Evolutionary conservation across 2,329 filamentous ascomycete genomes (phyloP).

Genomic region (Fusarium goolgardi): DNA sequence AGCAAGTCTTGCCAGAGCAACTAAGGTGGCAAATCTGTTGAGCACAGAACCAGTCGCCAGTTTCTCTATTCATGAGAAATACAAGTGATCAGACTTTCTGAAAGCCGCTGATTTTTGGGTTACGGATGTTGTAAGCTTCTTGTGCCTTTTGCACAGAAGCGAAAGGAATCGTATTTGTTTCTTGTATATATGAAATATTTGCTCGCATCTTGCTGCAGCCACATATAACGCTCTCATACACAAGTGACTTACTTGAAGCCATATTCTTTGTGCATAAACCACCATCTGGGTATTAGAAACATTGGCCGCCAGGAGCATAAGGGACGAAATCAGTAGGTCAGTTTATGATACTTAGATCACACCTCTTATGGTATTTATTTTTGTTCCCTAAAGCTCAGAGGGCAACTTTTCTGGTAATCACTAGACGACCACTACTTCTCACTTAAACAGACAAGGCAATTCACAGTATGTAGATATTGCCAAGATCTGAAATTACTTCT

Average conservation of each 20-base stretch:
- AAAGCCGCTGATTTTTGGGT: neutral
- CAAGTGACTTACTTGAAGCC: neutral
- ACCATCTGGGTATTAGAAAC: too few relatives aligned
- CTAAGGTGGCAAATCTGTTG: slow-evolving; percentile 1
- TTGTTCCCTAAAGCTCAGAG: too few relatives aligned
- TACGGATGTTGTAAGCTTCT: slow-evolving; percentile 35
- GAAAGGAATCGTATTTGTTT: slow-evolving; percentile 15
- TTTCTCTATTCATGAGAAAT: slow-evolving; percentile 23
- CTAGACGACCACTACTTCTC: neutral
- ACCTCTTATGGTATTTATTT: too few relatives aligned
- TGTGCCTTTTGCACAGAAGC: neutral
- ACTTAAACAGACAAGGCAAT: neutral
- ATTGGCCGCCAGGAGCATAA: too few relatives aligned
- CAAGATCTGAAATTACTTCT: neutral
- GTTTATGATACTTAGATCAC: too few relatives aligned
- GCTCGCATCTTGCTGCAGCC: neutral
- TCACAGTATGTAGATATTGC: neutral
- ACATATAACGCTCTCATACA: neutral
- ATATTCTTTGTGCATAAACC: neutral
- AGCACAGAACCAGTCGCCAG: slow-evolving; percentile 17
- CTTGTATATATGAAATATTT: slow-evolving; percentile 22
- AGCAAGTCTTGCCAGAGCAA: slow-evolving; percentile 20
- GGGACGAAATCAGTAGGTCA: too few relatives aligned
- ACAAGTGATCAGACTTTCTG: slow-evolving; percentile 31
- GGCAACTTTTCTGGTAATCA: too few relatives aligned